phyloP scores from a whole-genome alignment of 495 filamentous ascomycete genomes.

The Terfezia boudieri region DNA sequence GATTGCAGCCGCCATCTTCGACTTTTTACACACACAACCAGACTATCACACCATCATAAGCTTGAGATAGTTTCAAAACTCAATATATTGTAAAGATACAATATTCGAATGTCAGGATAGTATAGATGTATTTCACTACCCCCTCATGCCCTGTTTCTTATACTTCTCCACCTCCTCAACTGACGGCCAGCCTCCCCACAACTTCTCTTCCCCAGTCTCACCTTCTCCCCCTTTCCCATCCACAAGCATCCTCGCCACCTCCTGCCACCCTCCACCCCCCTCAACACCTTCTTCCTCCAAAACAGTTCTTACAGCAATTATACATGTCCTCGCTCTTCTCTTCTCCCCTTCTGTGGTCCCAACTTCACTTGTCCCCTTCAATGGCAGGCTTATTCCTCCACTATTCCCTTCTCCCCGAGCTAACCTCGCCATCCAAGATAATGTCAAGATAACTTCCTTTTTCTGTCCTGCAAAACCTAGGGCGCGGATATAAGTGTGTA shows the following conservation, averaged over 20 bases:
- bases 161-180: neutral
- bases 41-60: too few species aligned
- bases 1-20: too few species aligned
- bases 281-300: constrained; percentile 1
- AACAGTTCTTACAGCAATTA: constrained; percentile 9
- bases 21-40: too few species aligned
- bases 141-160: neutral
- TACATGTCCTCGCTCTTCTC: constrained; percentile 4
- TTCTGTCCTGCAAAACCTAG: constrained; percentile 7
- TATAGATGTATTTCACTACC: neutral
- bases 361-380: neutral
- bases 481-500: constrained; percentile 10
- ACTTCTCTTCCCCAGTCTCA: constrained; percentile 3
- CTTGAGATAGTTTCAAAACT: too few species aligned
- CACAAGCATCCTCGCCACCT: neutral
- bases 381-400: neutral
- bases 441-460: neutral
- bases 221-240: constrained; percentile 1
- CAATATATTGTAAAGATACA: too few species aligned
- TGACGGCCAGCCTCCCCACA: constrained; percentile 1
- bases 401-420: neutral
- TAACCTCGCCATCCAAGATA: neutral
- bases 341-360: neutral
- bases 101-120: too few species aligned
- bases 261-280: constrained; percentile 1